phyloP scores from a whole-genome alignment of 306 rosid species.

The Sesbania bispinosa region DNA sequence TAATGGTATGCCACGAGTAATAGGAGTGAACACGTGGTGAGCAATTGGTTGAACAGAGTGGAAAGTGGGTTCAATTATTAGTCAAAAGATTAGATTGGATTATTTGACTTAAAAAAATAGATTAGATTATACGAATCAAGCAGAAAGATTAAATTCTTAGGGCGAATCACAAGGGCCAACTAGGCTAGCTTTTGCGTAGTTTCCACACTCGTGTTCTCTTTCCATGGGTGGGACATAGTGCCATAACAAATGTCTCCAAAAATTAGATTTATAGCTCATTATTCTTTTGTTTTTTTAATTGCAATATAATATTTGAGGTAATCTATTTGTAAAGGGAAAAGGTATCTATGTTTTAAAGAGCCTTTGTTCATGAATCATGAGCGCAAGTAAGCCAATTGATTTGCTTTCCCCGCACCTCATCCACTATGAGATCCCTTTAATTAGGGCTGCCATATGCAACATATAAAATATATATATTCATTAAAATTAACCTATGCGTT shows the following conservation, averaged over 20 bases:
- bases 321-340: not conserved
- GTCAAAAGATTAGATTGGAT: slow-evolving; percentile 23
- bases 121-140: slow-evolving; percentile 34
- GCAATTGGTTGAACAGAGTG: slow-evolving; percentile 36
- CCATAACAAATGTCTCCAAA: not conserved
- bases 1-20: not conserved
- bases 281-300: not conserved
- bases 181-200: slow-evolving; percentile 29
- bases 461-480: too few relatives aligned
- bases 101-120: not conserved
- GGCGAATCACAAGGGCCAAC: slow-evolving; percentile 38
- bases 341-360: not conserved
- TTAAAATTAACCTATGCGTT: not conserved
- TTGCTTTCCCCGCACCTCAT: not conserved
- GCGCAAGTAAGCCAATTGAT: not conserved
- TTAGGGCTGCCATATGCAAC: not conserved
- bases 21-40: slow-evolving; percentile 35
- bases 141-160: slow-evolving; percentile 24
- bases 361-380: not conserved
- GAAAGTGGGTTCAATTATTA: slow-evolving; percentile 45
- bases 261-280: not conserved
- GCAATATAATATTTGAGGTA: not conserved
- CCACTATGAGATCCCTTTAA: not conserved
- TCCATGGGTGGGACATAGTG: not conserved
- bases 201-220: slow-evolving; percentile 17